Conservation (phyloP, 441 rosid genomes). For the Erodium chrysanthum region DNA sequence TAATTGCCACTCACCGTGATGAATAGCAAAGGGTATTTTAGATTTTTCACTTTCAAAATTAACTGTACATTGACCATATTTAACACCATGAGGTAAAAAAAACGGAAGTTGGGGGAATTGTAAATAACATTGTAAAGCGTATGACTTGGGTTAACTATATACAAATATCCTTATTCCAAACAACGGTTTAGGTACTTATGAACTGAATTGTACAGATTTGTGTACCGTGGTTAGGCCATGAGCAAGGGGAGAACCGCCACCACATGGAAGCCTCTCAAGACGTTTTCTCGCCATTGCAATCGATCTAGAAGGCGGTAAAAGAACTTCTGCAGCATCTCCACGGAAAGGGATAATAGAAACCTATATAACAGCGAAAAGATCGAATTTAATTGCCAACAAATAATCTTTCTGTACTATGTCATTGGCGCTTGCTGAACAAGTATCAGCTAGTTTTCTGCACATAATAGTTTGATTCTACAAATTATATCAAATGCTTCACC, state of each 20-base stretch:
- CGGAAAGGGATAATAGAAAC: constrained; percentile 97
- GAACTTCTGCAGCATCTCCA: constrained; percentile 93
- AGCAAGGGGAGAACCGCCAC: constrained; percentile 98
- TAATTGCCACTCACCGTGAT: no score
- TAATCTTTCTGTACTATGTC: not conserved
- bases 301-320: constrained; percentile 92
- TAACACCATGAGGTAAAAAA: no score
- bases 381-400: not conserved
- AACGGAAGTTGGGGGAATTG: no score
- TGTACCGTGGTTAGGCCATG: constrained; percentile 93
- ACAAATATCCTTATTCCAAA: no score
- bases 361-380: constrained; percentile 30
- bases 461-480: not conserved
- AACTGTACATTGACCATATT: no score
- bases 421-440: not conserved
- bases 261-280: constrained; percentile 97
- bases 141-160: no score
- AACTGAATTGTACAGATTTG: constrained; percentile 14
- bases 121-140: no score
- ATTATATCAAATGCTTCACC: not conserved
- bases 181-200: not conserved
- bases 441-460: not conserved
- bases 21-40: no score
- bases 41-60: no score
- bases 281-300: constrained; percentile 97